Evolutionary conservation across 768 basidiomycete genomes (phyloP).

Genomic region (Chiua virens): DNA sequence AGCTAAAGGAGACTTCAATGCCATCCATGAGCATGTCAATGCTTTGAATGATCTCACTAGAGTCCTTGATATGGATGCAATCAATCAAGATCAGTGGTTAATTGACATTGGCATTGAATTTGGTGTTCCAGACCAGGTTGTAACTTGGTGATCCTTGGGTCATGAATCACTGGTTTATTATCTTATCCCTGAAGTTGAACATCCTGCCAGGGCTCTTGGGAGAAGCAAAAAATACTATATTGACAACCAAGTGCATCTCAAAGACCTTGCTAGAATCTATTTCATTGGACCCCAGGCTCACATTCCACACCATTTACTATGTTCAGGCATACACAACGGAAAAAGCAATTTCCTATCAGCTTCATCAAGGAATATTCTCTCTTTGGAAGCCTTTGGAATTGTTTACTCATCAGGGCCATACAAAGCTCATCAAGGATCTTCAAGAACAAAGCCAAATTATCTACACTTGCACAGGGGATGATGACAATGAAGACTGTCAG

Average conservation of each 20-base stretch:
- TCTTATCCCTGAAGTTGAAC: neutral
- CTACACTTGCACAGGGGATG: neutral
- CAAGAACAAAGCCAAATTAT: neutral
- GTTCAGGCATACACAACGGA: slow-evolving; percentile 9
- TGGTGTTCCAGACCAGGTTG: neutral
- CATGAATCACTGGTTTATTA: neutral
- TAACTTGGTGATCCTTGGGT: neutral
- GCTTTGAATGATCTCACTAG: neutral
- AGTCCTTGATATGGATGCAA: neutral
- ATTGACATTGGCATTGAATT: slow-evolving; percentile 2
- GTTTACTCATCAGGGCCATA: neutral
- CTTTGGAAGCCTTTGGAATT: neutral
- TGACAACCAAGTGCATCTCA: slow-evolving; percentile 1
- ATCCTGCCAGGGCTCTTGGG: rapidly evolving
- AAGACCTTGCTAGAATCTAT: slow-evolving; percentile 3
- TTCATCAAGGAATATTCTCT: neutral
- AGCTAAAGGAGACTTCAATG: too few species aligned
- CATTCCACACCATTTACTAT: neutral
- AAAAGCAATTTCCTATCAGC: slow-evolving; percentile 8
- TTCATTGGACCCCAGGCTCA: neutral
- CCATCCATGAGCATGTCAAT: neutral
- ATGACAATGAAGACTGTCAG: neutral
- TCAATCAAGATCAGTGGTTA: neutral
- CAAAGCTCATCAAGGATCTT: neutral
- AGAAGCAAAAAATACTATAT: neutral